These are phyloP conservation scores for Arctium lappa DNA, from an alignment of 129 eudicot genomes.

Conservation along the genomic window DNA sequence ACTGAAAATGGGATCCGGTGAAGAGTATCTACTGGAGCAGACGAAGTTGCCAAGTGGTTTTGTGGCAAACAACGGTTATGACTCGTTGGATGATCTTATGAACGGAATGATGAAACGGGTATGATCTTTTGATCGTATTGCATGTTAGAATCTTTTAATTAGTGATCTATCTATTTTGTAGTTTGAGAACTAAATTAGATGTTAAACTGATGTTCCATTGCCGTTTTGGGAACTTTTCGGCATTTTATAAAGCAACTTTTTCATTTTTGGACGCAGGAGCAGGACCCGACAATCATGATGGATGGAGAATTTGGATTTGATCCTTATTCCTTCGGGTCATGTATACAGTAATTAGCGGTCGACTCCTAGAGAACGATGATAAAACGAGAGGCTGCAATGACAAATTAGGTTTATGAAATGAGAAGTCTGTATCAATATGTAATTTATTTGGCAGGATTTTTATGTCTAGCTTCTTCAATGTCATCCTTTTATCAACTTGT, in stretches of 20 bases:
- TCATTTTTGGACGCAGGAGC: conserved; percentile 56
- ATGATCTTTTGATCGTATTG: conserved; percentile 18
- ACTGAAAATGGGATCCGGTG: conserved; percentile 46
- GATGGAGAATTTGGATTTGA: conserved; percentile 63
- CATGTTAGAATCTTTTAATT: not conserved
- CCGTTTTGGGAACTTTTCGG: not conserved
- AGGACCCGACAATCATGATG: conserved; percentile 46
- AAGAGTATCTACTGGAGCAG: conserved; percentile 48
- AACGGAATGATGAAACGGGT: conserved; percentile 83
- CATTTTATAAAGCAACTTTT: not conserved
- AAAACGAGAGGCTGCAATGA: conserved; percentile 24
- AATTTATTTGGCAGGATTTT: conserved; percentile 29
- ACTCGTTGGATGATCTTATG: conserved; percentile 84
- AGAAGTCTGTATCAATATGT: conserved; percentile 54
- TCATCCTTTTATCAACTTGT: conserved; percentile 31
- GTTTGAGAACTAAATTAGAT: too few species aligned
- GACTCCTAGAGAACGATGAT: conserved; percentile 36
- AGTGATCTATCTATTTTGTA: not conserved
- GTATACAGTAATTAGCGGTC: conserved; percentile 24
- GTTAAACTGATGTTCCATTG: not conserved
- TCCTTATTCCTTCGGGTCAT: conserved; percentile 52
- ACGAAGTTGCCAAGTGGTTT: conserved; percentile 45
- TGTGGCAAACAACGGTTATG: conserved; percentile 47
- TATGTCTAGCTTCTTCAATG: conserved; percentile 25
- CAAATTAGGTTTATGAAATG: conserved; percentile 23